Evolutionary conservation across 2,329 filamentous ascomycete genomes (phyloP).

Genomic region (Lecanoromycetidae sp.): DNA sequence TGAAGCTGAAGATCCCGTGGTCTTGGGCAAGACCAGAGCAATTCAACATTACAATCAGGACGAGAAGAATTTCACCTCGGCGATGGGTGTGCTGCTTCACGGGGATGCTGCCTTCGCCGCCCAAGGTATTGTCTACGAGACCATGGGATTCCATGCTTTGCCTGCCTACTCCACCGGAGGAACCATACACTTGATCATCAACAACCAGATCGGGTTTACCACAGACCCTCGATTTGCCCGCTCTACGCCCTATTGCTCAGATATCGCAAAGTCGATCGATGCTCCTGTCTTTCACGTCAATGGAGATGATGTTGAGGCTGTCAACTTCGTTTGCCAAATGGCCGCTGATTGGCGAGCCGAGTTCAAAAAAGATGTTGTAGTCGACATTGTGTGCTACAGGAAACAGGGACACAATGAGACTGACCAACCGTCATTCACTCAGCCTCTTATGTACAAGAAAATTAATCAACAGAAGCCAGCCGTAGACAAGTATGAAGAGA

Average conservation of each 20-base stretch:
- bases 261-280: slow-evolving; percentile 97
- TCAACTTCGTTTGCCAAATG: slow-evolving; percentile 96
- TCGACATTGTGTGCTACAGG: slow-evolving; percentile 97
- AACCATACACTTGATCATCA: slow-evolving; percentile 92
- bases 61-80: slow-evolving; percentile 73
- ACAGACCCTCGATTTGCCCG: slow-evolving; percentile 95
- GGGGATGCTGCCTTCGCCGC: slow-evolving; percentile 94
- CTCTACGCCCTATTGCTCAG: slow-evolving; percentile 96
- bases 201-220: slow-evolving; percentile 99
- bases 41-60: slow-evolving; percentile 99
- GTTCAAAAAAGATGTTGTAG: slow-evolving; percentile 96
- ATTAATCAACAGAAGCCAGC: slow-evolving; percentile 75
- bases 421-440: slow-evolving; percentile 98
- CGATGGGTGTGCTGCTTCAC: slow-evolving; percentile 92
- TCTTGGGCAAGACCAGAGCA: slow-evolving; percentile 90
- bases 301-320: slow-evolving; percentile 92
- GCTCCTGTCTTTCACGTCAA: slow-evolving; percentile 99
- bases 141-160: slow-evolving; percentile 90
- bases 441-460: slow-evolving; percentile 98
- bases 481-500: slow-evolving; percentile 81
- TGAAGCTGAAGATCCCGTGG: slow-evolving; percentile 95
- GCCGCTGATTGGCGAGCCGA: slow-evolving; percentile 96
- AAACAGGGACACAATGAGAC: slow-evolving; percentile 99
- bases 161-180: slow-evolving; percentile 95
- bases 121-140: slow-evolving; percentile 97